Conservation (phyloP, 371 early-diverging fungal species). For the Mortierella sp. region DNA sequence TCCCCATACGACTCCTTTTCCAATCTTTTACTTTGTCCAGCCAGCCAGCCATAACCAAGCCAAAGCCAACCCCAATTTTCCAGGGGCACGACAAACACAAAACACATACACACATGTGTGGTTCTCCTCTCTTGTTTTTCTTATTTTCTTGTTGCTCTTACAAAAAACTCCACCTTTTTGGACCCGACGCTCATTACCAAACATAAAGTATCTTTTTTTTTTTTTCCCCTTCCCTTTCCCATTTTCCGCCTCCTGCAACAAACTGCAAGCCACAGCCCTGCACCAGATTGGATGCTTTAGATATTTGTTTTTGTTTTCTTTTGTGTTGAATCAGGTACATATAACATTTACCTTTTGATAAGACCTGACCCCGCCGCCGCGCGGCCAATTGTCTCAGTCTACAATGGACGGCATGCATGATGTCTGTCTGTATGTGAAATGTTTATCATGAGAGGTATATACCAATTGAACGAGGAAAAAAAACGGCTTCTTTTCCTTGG, state of each 20-base stretch:
- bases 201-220: background rate
- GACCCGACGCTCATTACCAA: background rate
- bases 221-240: background rate
- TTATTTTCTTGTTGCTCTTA: background rate
- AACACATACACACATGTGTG: background rate
- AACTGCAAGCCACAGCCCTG: background rate
- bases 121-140: background rate
- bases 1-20: background rate
- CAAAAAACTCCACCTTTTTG: background rate
- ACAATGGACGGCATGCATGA: too few species aligned
- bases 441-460: background rate
- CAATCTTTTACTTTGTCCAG: background rate
- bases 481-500: too few species aligned
- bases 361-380: too few species aligned
- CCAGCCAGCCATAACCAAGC: too few species aligned
- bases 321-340: too few species aligned
- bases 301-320: background rate
- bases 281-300: background rate
- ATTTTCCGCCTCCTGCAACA: too few species aligned
- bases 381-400: too few species aligned
- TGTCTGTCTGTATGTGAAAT: too few species aligned
- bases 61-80: slow-evolving; percentile 10
- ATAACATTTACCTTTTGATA: too few species aligned
- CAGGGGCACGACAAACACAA: background rate
- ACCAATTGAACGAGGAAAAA: background rate